A percentile compares a stretch with the other conserved stretches of the same genome.
Conservation (phyloP, 352 stramenopile species). For the Pythium scleroteichum region DNA sequence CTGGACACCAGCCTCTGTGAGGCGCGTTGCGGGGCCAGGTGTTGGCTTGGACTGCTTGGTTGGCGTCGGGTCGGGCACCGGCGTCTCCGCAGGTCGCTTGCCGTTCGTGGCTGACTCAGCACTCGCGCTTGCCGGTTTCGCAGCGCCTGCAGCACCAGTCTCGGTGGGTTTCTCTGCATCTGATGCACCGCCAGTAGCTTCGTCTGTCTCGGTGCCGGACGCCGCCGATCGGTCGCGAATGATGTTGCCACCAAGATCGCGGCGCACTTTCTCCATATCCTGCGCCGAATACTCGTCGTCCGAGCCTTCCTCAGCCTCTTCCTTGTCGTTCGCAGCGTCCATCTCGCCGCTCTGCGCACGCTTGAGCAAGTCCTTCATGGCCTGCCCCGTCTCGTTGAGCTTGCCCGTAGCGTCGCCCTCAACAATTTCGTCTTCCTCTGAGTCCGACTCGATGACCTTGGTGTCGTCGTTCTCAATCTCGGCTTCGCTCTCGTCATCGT, state of each 20-base stretch:
- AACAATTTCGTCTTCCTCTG: slow-evolving; percentile 77
- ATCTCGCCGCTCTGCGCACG: slow-evolving; percentile 78
- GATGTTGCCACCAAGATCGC: slow-evolving; percentile 79
- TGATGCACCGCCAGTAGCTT: slow-evolving; percentile 19
- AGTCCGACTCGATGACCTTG: slow-evolving; percentile 67
- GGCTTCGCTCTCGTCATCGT: slow-evolving; percentile 84
- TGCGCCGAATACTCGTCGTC: slow-evolving; percentile 78
- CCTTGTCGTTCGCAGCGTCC: slow-evolving; percentile 45
- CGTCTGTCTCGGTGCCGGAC: slow-evolving; percentile 11
- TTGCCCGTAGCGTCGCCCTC: slow-evolving; percentile 70
- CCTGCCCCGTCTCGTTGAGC: slow-evolving; percentile 78
- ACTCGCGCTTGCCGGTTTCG: slow-evolving; percentile 22
- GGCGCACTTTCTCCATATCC: slow-evolving; percentile 82
- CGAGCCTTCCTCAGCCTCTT: slow-evolving; percentile 55
- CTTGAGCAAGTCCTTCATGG: slow-evolving; percentile 85
- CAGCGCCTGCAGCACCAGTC: neutral
- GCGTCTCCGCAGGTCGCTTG: slow-evolving; percentile 50
- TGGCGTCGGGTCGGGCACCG: slow-evolving; percentile 41
- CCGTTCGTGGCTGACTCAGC: slow-evolving; percentile 29
- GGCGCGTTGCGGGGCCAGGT: slow-evolving; percentile 46
- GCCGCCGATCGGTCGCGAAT: slow-evolving; percentile 60
- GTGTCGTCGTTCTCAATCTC: slow-evolving; percentile 78
- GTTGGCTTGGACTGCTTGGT: slow-evolving; percentile 40
- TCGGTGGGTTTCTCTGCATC: slow-evolving; percentile 25
- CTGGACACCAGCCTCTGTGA: slow-evolving; percentile 82